Base-by-base conservation (phyloP, 2,329 filamentous ascomycete species). In the Alternaria burnsii region DNA sequence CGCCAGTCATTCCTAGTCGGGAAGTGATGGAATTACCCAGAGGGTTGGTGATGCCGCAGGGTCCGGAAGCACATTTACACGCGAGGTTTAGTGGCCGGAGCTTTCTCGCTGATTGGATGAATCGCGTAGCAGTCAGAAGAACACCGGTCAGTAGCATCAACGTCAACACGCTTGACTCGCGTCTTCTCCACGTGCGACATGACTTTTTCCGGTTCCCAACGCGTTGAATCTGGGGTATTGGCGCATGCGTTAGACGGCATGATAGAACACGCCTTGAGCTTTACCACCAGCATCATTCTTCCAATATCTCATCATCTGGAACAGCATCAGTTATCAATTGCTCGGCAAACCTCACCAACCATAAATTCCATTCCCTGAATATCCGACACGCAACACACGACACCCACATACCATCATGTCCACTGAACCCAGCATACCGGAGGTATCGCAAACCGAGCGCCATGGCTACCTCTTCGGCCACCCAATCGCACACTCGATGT, bases 391-490 rank as follows among this genome's bases (percentile, higher is more conserved):
- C 34, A 36, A 11, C 24, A 51, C 24, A 22, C 22, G 20, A 22
- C n/a, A 30, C 10, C 10, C n/a, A 26, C 20, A n/a, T 44, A 26
- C 11, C 24, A 64, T 24, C 55, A 70, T 71, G 63, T 61, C 68
- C 14, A 61, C 59, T 18, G 58, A 63, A 44, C 65, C 58, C 18
- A 54, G 40, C 32, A 42, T 56, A 24, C 63, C 68, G 55, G 60
- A 68, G 4, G 52, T 63, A 26, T 64, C 63, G 22, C 63, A 63
- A 18, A 66, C 71, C 11, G 68, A 85, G 64, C 78, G 82, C 24
- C 80, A 84, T 65, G 84, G 84, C 63, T 87, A 86, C 66, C 82
- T 87, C 22, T 86, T 87, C 62, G 85, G 85, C 57, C 82, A 85
- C 70, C 85, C 82, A 6, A 85, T 87, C 46, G 80, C 84, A 38